Evolutionary conservation across 441 rosid species (phyloP).

Genomic region (Aquilaria agallochum): DNA sequence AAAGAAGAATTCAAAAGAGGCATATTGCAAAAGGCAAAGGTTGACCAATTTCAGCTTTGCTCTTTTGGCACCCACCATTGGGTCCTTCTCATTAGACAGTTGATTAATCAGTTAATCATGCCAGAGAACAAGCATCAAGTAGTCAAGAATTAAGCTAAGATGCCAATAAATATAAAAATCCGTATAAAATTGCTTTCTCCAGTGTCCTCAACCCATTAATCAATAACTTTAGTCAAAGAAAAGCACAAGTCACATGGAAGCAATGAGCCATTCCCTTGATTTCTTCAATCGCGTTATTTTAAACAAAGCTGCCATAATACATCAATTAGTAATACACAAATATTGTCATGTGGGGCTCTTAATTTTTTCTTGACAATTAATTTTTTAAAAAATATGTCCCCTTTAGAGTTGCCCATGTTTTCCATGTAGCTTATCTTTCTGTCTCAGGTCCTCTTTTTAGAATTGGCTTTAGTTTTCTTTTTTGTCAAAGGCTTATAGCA

Average conservation of each 20-base stretch:
- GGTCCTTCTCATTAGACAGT: background rate
- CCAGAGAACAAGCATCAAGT: background rate
- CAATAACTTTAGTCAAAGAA: conserved; percentile 2
- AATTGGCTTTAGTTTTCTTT: conserved; percentile 6
- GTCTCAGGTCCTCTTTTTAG: conserved; percentile 23
- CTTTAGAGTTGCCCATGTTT: background rate
- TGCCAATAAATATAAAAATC: no score
- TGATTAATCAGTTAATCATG: conserved; percentile 2
- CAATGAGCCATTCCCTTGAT: conserved; percentile 23
- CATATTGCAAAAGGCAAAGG: background rate
- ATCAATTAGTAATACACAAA: background rate
- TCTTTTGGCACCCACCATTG: background rate
- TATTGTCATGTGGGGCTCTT: conserved; percentile 10
- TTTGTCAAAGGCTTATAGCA: conserved; percentile 14
- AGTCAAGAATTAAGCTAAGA: background rate
- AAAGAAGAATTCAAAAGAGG: no score
- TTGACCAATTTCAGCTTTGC: conserved; percentile 9
- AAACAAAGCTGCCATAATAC: conserved; percentile 1
- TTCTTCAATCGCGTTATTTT: conserved; percentile 19
- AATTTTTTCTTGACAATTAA: background rate
- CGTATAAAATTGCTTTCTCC: no score
- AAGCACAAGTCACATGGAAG: conserved; percentile 23
- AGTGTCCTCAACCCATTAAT: background rate
- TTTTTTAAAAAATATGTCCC: background rate
- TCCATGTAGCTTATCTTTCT: conserved; percentile 5